A percentile compares a stretch with the other conserved stretches of the same genome.
Conservation (phyloP, 805 yeast species). For the Candida taoyuanica region DNA sequence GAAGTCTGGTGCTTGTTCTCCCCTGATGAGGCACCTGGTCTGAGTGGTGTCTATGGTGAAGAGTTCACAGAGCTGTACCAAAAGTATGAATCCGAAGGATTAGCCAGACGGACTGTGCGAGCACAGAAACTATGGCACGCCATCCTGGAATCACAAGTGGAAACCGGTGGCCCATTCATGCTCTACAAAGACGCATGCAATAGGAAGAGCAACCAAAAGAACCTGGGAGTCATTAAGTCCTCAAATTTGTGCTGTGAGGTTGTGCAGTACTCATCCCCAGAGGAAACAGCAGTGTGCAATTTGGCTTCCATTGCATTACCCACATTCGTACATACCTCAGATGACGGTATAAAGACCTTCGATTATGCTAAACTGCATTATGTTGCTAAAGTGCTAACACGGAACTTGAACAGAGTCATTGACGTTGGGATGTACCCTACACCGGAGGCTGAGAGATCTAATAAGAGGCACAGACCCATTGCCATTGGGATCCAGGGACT, state of each 20-base stretch:
- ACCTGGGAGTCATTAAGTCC: conserved; percentile 87
- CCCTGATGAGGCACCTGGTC: conserved; percentile 85
- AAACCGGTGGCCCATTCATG: conserved; percentile 95
- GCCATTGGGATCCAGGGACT: conserved; percentile 98
- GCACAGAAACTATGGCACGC: conserved; percentile 95
- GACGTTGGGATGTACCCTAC: conserved; percentile 86
- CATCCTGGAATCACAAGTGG: conserved; percentile 88
- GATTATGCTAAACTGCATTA: conserved; percentile 73
- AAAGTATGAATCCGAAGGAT: conserved; percentile 66
- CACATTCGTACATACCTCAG: conserved; percentile 50
- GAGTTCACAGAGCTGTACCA: conserved; percentile 72
- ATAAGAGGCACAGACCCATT: conserved; percentile 82
- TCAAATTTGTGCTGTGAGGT: conserved; percentile 94
- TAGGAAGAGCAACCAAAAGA: conserved; percentile 82
- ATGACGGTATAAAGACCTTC: conserved; percentile 48
- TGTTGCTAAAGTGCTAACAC: conserved; percentile 70
- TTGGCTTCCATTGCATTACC: conserved; percentile 90
- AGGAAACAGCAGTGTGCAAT: conserved; percentile 95
- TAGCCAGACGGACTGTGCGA: conserved; percentile 58
- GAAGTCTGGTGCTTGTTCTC: conserved; percentile 87
- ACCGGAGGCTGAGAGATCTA: conserved; percentile 69
- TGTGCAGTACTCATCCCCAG: conserved; percentile 84
- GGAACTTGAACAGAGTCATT: conserved; percentile 76
- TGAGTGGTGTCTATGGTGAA: conserved; percentile 78
- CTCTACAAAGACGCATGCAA: conserved; percentile 93